Evolutionary conservation across 768 basidiomycete genomes (phyloP).

Genomic region (Boletus speciosus): DNA sequence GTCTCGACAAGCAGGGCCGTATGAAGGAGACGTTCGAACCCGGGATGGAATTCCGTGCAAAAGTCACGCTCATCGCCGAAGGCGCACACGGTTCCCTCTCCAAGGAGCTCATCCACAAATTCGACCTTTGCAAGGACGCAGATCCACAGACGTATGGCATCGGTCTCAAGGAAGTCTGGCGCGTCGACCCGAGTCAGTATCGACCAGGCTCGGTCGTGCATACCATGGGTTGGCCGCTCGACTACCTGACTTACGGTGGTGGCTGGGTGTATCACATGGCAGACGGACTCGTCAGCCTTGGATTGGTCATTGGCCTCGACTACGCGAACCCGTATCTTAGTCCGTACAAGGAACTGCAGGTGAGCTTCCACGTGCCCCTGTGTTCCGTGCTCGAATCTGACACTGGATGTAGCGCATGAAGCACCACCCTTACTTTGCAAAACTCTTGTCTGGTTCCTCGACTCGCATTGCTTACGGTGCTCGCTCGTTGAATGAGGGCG

Average conservation of each 20-base stretch:
- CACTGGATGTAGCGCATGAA: constrained; percentile 67
- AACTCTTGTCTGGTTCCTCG: constrained; percentile 68
- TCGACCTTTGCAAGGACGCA: constrained; percentile 58
- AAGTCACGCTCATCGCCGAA: constrained; percentile 89
- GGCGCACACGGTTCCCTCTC: constrained; percentile 92
- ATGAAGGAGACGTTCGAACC: constrained; percentile 91
- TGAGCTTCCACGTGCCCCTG: constrained; percentile 29
- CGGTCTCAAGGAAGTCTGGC: constrained; percentile 97
- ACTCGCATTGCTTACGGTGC: constrained; percentile 89
- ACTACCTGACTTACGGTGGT: constrained; percentile 75
- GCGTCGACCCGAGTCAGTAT: constrained; percentile 62
- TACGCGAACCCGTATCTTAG: constrained; percentile 91
- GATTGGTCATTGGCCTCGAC: constrained; percentile 90
- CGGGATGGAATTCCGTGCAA: constrained; percentile 93
- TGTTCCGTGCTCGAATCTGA: constrained; percentile 1
- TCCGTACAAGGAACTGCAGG: constrained; percentile 93
- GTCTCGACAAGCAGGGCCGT: constrained; percentile 69
- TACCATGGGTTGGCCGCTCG: constrained; percentile 91
- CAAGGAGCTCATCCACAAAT: constrained; percentile 72
- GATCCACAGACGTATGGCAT: constrained; percentile 96
- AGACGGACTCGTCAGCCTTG: constrained; percentile 83
- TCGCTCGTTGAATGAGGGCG: constrained; percentile 88
- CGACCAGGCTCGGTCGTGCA: constrained; percentile 79
- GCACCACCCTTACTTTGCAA: constrained; percentile 88
- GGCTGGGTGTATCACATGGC: constrained; percentile 97